These are phyloP conservation scores for Tricholoma sp. DNA, from an alignment of 768 basidiomycete genomes.

Conservation along the genomic window DNA sequence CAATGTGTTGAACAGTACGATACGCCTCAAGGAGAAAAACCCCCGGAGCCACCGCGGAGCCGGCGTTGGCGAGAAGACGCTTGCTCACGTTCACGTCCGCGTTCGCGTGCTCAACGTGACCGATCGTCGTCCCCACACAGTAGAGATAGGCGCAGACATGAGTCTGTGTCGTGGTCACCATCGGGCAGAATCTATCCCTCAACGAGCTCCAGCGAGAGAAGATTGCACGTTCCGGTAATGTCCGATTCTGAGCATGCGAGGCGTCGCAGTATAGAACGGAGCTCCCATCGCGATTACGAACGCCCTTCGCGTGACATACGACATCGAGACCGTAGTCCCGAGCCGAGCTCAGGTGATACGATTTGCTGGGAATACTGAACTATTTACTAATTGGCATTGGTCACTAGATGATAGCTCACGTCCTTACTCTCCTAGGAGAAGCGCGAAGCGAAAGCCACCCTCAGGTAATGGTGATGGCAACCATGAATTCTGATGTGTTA, in stretches of 20 bases:
- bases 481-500: neutral
- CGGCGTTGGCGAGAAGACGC: constrained; percentile 23
- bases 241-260: neutral
- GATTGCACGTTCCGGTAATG: neutral
- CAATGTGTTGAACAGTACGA: constrained; percentile 48
- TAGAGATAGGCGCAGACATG: constrained; percentile 13
- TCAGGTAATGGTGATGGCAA: neutral
- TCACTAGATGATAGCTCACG: neutral
- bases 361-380: neutral
- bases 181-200: constrained; percentile 25
- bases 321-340: neutral
- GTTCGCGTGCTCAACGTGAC: constrained; percentile 13
- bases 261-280: constrained; percentile 4
- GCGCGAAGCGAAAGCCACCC: neutral
- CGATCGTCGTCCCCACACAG: neutral
- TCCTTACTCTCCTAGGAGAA: neutral
- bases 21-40: constrained; percentile 36
- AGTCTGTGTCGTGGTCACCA: constrained; percentile 29
- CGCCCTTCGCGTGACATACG: neutral
- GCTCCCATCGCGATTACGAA: neutral
- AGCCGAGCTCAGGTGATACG: neutral
- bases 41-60: constrained; percentile 23
- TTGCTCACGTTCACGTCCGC: constrained; percentile 23
- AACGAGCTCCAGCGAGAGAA: neutral
- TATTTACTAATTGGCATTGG: neutral